Evolutionary conservation across 257 asterid genomes (phyloP), one percentile per base, ranked within the genome.

Genomic region (Capsicum baccatum): DNA sequence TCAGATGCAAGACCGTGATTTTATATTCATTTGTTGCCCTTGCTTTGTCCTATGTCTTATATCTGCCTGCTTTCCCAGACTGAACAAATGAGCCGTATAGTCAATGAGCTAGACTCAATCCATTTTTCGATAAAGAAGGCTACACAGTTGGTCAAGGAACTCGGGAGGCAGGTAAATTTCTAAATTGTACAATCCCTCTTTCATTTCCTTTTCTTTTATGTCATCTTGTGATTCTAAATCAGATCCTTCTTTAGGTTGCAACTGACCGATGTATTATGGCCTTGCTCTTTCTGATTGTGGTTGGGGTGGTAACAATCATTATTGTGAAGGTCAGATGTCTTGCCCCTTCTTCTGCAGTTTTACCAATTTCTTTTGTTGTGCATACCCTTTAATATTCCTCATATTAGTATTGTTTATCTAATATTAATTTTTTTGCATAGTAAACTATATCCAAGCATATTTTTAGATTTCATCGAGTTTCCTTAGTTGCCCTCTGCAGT

Each of bases 121-220:
- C 98, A 97, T 86, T 97, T 97, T 80, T 97, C 99, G 16, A 90
- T 97, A 85, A 97, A 97, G 91, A 97, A 94, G 89, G 99, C 99
- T 63, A 88, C 99, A 11, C 91, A 97, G 87, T 88, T 97, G 90
- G 99, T 97, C 89, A 97, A 90, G 98, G 99, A 97, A 90, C 90
- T 97, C 84, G 98, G 99, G 90, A 95, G 99, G 94, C 99, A 97
- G 99, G 99, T 97, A 89, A 90, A 89, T 89, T 83, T 87, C 95
- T 85, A 89, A 84, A 84, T 89, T 63, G 79, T 85, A 8, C 62
- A 89, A 87, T 86, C 87, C 76, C 81, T 83, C 87, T 85, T 52
- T 66, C 78, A 21, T 85, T 60, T 78, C 60, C 42, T 83, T 42
- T 82, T 83, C 79, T 83, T 76, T 83, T 84, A 69, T 80, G 66